Evolutionary conservation across 2,329 filamentous ascomycete species (phyloP).

Genomic region (Triangularia verruculosa): DNA sequence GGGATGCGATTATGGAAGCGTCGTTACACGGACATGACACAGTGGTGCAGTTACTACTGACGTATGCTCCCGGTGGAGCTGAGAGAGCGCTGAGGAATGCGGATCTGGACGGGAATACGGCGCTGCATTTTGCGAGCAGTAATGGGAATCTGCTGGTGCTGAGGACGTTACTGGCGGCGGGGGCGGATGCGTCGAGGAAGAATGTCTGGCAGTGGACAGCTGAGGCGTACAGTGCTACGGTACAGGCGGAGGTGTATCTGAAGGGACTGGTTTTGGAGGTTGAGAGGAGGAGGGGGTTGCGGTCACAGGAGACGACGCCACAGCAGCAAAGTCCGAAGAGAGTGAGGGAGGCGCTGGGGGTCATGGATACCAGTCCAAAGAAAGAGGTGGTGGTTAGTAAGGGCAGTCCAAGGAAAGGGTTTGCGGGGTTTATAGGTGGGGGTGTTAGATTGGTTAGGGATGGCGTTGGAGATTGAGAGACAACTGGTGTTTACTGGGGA

Average conservation of each 20-base stretch:
- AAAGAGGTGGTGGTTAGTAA: background rate
- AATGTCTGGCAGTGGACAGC: slow-evolving; percentile 82
- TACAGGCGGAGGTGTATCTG: slow-evolving; percentile 81
- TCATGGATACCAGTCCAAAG: background rate
- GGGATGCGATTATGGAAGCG: slow-evolving; percentile 70
- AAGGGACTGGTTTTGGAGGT: slow-evolving; percentile 72
- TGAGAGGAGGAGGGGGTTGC: slow-evolving; percentile 51
- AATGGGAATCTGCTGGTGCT: slow-evolving; percentile 77
- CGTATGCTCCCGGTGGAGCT: slow-evolving; percentile 54
- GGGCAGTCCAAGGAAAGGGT: slow-evolving; percentile 6
- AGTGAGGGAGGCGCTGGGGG: background rate
- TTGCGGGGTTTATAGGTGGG: slow-evolving; percentile 2
- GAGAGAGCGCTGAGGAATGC: slow-evolving; percentile 51
- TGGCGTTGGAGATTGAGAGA: slow-evolving; percentile 21
- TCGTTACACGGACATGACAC: slow-evolving; percentile 60
- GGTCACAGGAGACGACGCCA: slow-evolving; percentile 30
- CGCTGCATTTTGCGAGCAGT: slow-evolving; percentile 80
- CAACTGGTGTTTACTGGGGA: too few relatives aligned
- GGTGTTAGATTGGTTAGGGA: slow-evolving; percentile 23
- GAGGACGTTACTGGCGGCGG: slow-evolving; percentile 72
- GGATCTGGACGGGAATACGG: slow-evolving; percentile 78
- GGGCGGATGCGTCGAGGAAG: slow-evolving; percentile 67
- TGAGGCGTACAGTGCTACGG: slow-evolving; percentile 76
- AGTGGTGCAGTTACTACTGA: slow-evolving; percentile 61
- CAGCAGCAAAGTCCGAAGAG: slow-evolving; percentile 33